Percentiles rank a stretch among this genome's conserved stretches.
phyloP scores from a whole-genome alignment of 176 grass and related monocot species.

The Zizania latifolia region DNA sequence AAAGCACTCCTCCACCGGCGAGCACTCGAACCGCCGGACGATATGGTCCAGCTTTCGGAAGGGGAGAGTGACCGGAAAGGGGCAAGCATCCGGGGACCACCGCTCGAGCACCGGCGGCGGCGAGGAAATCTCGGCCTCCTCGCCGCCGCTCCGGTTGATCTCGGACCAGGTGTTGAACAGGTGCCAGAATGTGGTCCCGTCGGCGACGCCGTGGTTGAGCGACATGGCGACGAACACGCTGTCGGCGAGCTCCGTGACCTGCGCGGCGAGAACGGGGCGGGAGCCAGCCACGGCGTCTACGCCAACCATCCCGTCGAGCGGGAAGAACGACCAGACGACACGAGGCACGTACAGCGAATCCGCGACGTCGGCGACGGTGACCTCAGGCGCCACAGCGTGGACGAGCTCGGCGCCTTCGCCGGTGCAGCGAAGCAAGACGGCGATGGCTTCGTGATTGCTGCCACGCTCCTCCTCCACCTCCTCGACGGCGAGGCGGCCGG shows the following conservation, averaged over 20 bases:
- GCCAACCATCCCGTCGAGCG: neutral
- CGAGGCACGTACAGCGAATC: too few species aligned
- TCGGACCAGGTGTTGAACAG: conserved; percentile 41
- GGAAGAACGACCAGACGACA: conserved; percentile 11
- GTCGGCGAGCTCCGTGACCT: conserved; percentile 53
- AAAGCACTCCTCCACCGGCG: too few species aligned
- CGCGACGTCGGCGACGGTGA: too few species aligned
- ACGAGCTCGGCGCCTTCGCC: too few species aligned
- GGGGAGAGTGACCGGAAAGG: too few species aligned
- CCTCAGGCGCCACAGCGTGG: too few species aligned
- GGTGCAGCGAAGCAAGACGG: too few species aligned
- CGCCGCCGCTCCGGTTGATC: neutral
- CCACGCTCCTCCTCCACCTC: neutral
- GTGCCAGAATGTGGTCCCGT: conserved; percentile 35
- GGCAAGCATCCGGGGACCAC: too few species aligned
- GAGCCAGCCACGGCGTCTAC: neutral
- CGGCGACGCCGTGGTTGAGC: conserved; percentile 29
- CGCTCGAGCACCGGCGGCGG: too few species aligned
- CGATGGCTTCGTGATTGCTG: too few species aligned
- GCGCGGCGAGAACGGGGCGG: neutral
- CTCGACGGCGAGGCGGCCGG: neutral
- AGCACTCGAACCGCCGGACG: too few species aligned
- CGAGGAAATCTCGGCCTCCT: neutral
- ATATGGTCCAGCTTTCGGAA: too few species aligned
- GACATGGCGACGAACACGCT: conserved; percentile 39